Base-by-base conservation (phyloP, 192 early-diverging fungal genomes). In the Backusella tarrabulga region DNA sequence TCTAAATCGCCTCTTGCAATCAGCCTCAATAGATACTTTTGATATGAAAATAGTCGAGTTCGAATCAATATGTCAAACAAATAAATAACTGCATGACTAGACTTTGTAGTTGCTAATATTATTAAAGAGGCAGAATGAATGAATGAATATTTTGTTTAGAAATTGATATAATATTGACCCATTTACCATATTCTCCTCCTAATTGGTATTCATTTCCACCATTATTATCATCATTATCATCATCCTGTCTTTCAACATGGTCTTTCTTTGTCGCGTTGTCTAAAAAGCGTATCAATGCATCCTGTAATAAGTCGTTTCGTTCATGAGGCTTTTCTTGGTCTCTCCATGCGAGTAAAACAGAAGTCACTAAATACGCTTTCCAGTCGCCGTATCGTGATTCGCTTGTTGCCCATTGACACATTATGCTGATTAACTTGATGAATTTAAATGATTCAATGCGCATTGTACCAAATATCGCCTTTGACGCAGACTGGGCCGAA, bases 1-100 rank as follows among this genome's bases (percentile, higher is more conserved):
- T 85, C 80, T 4, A 88, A 67, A 32, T 87, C 85, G 12, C 90
- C 90, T 34, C 86, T 84, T 12, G 90, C 87, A 72, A 88, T 90
- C 12, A 91, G 67, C n/a, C 87, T 83, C 41, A 84, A 77, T 7
- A 89, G 71, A 66, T 91, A 91, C 7, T 84, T 79, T 34, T 87
- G 86, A 67, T 90, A 87, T 0, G 89, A 89, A 67, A 91, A 91
- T n/a, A 88, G 71, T 35, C 82, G 79, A n/a, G 82, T 72, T 38
- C 82, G 79, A 40, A 88, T 90, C n/a, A 91, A 73, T 17, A 84
- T 86, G 15, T 82, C 85, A 76, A 87, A 90, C 19, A 91, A 76
- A 17, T 78, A 77, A 11, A 84, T 76, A 3, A 88, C 77, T 1
- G 83, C 67, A 19, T 44, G 35, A 71, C 54, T 71, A 0, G 44